Evolutionary conservation across 1,284 basidiomycete genomes (phyloP), one percentile per base, ranked within the genome.

Genomic region (Microbotryum violaceum): DNA sequence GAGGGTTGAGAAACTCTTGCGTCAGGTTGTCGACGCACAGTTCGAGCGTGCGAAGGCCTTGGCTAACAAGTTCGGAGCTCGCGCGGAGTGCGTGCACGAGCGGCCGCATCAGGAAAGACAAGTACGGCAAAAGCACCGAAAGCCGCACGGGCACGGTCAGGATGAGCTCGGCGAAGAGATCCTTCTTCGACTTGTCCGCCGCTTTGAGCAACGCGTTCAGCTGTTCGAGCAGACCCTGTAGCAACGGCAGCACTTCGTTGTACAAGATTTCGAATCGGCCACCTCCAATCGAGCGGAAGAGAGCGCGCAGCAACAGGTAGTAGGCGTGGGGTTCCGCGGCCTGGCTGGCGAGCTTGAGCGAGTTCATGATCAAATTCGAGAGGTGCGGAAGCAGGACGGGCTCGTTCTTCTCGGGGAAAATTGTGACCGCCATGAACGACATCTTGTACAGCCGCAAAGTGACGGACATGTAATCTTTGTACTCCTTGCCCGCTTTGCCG

Each of bases 11-110:
- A 80, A 98, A 99, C 75, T 98, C 96, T 21, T 93, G 91, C 0
- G 93, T 97, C 27, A 99, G 82, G 73, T 98, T 99, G 79, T 99
- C 97, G 74, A 99, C 97, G 77, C 94, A 98, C n/a, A 99, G 81
- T 76, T 99, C 97, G 62, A 99, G 83, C 0, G 96, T 98, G 6
- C 97, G 85, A 42, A 99, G 79, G 49, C 96, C 96, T 78, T 99
- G 96, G 50, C 91, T 88, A 61, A 98, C 89, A 54, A 97, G 83
- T 63, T 99, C 94, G 5, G 87, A 82, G 47, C 83, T 83, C 25
- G 91, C 92, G 64, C 88, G 86, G 52, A 99, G 79, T 12, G 96
- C 93, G 55, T 96, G 81, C 1, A 94, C 91, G 48, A 99, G 82
- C 0, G 96, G 96, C 70, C 91, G 89, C 94, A 98, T 98, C 63